Evolutionary conservation across 2,329 filamentous ascomycete species (phyloP), one percentile per base, ranked within the genome.

Genomic region (Ustulina deusta): DNA sequence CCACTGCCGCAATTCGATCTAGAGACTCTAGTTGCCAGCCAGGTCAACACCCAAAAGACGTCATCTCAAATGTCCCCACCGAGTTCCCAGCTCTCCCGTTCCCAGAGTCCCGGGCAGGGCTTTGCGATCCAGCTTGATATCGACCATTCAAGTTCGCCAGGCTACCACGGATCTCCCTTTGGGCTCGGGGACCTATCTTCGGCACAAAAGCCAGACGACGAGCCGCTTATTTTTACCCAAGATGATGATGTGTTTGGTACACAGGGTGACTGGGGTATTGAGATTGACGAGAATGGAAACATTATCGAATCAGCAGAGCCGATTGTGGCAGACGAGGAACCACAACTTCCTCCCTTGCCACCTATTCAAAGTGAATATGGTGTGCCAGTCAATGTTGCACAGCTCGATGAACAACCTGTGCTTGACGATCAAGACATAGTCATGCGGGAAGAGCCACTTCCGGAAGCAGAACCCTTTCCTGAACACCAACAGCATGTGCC

Each of bases 1-100:
- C 82, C 83, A 38, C 82, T 93, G 29, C 87, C 90, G 1, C 82
- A 85, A 0, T 83, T 91, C 64, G 83, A 90, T 36, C 77, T 88
- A 25, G 84, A 88, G 57, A 75, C 69, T 40, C 62, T 74, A 3
- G 4, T 89, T 17, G 79, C 36, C 40, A 76, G 69, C 42, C 71
- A 76, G 40, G 54, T 36, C 49, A 74, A 49, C 13, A 68, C 70
- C n/a, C 74, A 76, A 51, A 77, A 76, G 61, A 76, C 76, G 17
- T 77, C 74, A 6, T 77, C 77, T 34, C 71, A 74, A 55, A 75
- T 75, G 73, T 76, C 70, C 29, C 74, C 69, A 25, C 67, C 71
- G 38, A 69, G 63, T n/a, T 68, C 71, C 11, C 63, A 65, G 5
- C 55, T 74, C 13, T 69, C 66, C 15, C 63, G 60, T n/a, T 73